These are phyloP conservation scores for Fusarium globosum DNA, from an alignment of 2,329 filamentous ascomycete species.

Conservation along the genomic window DNA sequence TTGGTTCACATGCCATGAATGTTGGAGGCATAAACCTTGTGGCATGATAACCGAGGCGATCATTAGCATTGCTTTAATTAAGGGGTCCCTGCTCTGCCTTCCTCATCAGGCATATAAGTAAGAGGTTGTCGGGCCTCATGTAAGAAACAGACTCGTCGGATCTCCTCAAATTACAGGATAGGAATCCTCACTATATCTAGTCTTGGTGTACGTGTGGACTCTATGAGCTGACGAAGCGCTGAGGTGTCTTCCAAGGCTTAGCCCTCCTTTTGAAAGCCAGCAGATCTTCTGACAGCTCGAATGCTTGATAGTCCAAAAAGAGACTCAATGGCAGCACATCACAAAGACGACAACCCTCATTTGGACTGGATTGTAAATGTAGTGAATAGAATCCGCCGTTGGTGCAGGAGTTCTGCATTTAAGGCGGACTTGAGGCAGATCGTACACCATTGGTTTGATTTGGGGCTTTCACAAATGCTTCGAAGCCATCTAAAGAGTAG, in stretches of 20 bases:
- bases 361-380: not conserved
- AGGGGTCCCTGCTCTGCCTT: not conserved
- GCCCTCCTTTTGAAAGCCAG: constrained; percentile 14
- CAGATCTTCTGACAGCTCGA: not conserved
- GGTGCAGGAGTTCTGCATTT: not conserved
- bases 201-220: not conserved
- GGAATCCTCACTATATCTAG: not conserved
- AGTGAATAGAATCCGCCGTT: not conserved
- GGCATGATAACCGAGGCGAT: not conserved
- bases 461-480: not conserved
- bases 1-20: not conserved
- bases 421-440: not conserved
- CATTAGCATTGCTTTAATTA: not conserved
- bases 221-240: not conserved
- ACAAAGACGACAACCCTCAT: not conserved
- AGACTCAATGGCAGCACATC: not conserved
- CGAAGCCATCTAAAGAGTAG: not conserved
- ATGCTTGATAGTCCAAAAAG: not conserved
- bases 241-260: not conserved
- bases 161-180: not conserved
- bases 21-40: not conserved
- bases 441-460: constrained; percentile 18
- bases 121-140: not conserved
- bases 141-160: not conserved
- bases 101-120: not conserved